These are phyloP conservation scores for Acarospora socialis DNA, from an alignment of 2,329 filamentous ascomycete species.

Conservation along the genomic window DNA sequence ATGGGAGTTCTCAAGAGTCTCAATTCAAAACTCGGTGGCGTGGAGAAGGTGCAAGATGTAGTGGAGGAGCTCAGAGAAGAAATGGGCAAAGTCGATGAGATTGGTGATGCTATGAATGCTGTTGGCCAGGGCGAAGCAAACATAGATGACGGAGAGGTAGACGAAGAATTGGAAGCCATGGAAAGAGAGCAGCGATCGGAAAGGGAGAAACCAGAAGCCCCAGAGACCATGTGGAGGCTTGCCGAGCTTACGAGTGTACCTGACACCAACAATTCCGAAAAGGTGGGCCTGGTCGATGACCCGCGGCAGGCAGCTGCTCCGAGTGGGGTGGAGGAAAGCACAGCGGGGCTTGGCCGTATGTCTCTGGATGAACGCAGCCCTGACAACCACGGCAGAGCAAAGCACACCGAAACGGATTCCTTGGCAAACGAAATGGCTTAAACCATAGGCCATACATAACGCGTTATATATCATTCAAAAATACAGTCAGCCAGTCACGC, in stretches of 20 bases:
- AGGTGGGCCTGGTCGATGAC: slow-evolving; percentile 25
- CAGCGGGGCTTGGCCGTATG: no score
- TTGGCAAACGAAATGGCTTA: no score
- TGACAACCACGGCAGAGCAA: no score
- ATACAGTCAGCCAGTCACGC: no score
- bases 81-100: slow-evolving; percentile 70
- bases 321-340: no score
- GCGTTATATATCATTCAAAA: no score
- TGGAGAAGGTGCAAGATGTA: slow-evolving; percentile 59
- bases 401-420: no score
- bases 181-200: slow-evolving; percentile 43
- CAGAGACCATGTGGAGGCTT: slow-evolving; percentile 28
- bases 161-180: slow-evolving; percentile 72
- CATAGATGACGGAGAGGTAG: slow-evolving; percentile 71
- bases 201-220: slow-evolving; percentile 34
- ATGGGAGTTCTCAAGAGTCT: slow-evolving; percentile 56
- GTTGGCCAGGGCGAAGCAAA: slow-evolving; percentile 27
- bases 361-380: no score
- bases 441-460: no score
- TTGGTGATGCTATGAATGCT: slow-evolving; percentile 63
- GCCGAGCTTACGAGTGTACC: slow-evolving; percentile 14
- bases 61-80: slow-evolving; percentile 64
- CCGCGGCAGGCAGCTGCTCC: no score
- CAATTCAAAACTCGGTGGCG: slow-evolving; percentile 63
- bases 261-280: slow-evolving; percentile 4